These are phyloP conservation scores for Mesotaenium endlicherianum DNA, from an alignment of 139 green algal species.

Conservation along the genomic window DNA sequence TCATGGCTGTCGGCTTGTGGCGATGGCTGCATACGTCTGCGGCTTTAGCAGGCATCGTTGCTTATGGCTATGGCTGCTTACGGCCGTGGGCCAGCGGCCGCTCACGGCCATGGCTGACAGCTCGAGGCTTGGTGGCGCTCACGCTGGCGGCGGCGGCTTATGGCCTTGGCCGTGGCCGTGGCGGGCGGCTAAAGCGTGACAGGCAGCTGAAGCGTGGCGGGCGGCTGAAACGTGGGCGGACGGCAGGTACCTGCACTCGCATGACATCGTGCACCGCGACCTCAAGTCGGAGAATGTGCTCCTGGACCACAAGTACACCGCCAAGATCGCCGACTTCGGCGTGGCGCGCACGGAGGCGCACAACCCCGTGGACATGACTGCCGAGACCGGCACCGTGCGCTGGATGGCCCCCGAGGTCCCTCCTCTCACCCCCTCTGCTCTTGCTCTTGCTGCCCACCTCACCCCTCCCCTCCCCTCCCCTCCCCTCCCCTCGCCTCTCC, in stretches of 20 bases:
- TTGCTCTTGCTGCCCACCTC: not conserved
- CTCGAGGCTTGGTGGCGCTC: too few species aligned
- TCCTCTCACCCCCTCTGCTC: not conserved
- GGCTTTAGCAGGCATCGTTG: too few species aligned
- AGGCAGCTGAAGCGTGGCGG: too few species aligned
- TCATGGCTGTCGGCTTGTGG: too few species aligned
- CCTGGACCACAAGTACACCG: constrained; percentile 25
- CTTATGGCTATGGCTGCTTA: too few species aligned
- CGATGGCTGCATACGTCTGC: too few species aligned
- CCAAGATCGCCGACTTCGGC: constrained; percentile 89
- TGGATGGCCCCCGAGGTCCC: constrained; percentile 97
- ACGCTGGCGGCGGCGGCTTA: too few species aligned
- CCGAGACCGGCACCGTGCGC: constrained; percentile 94
- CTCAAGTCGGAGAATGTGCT: constrained; percentile 50
- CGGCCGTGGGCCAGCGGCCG: too few species aligned
- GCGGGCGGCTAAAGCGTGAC: too few species aligned
- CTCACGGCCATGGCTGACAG: too few species aligned
- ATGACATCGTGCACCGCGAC: constrained; percentile 43
- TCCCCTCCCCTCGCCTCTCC: not conserved
- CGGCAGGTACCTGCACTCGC: constrained; percentile 30
- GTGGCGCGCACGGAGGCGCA: constrained; percentile 88
- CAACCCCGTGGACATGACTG: constrained; percentile 86
- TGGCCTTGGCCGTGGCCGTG: too few species aligned
- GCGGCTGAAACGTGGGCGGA: too few species aligned
- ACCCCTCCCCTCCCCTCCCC: not conserved